These are phyloP conservation scores for Panaeolus papilionaceus DNA, from an alignment of 768 basidiomycete species.

Conservation along the genomic window DNA sequence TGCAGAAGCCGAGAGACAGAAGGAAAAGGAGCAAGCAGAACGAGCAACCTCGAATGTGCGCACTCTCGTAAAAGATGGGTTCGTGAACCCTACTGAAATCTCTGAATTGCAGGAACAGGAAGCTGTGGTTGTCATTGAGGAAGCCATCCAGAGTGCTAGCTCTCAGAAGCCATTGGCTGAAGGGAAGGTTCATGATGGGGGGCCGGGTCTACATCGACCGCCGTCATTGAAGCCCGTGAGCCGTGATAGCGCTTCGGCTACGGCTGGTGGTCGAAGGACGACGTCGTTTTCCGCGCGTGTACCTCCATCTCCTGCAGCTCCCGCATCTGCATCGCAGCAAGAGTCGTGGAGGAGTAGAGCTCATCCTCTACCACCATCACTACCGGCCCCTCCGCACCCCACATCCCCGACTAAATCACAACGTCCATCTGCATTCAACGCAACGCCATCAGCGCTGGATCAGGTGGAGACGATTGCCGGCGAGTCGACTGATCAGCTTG, in stretches of 20 bases:
- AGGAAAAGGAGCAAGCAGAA: slow-evolving; percentile 30
- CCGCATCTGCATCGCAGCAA: slow-evolving; percentile 43
- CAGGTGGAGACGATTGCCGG: slow-evolving; percentile 52
- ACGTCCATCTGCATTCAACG: slow-evolving; percentile 36
- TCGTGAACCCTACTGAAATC: slow-evolving; percentile 11
- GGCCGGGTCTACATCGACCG: slow-evolving; percentile 31
- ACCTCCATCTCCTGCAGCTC: slow-evolving; percentile 1
- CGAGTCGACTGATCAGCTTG: slow-evolving; percentile 64
- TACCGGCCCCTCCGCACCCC: slow-evolving; percentile 30
- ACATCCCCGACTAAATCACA: slow-evolving; percentile 27
- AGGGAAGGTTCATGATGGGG: not conserved
- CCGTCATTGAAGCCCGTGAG: slow-evolving; percentile 38
- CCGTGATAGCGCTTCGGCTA: slow-evolving; percentile 22
- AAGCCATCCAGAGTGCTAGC: slow-evolving; percentile 42
- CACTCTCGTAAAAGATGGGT: not conserved
- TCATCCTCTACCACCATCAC: slow-evolving; percentile 23
- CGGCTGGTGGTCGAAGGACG: slow-evolving; percentile 36
- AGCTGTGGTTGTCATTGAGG: slow-evolving; percentile 52
- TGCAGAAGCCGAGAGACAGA: slow-evolving; percentile 43
- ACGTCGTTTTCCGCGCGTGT: slow-evolving; percentile 31
- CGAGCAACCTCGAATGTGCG: slow-evolving; percentile 24
- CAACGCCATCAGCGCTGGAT: slow-evolving; percentile 45
- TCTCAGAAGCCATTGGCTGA: not conserved
- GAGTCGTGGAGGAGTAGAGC: slow-evolving; percentile 71
- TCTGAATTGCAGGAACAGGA: slow-evolving; percentile 37